Conservation (phyloP, 176 grass and related monocot species). For the Lolium rigidum region DNA sequence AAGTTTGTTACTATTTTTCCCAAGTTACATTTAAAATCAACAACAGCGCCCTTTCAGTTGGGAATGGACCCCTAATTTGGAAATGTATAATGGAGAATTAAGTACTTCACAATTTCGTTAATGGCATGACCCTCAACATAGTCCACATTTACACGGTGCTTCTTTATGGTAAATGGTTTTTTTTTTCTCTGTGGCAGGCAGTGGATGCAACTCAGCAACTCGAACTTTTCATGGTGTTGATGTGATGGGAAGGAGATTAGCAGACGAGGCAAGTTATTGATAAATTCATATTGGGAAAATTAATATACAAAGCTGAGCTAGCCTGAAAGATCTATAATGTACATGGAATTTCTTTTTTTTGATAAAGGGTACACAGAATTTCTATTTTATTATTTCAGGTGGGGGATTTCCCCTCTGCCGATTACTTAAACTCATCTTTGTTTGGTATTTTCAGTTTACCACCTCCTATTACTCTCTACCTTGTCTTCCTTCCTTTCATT, state of each 20-base stretch:
- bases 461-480: neutral
- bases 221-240: constrained; percentile 84
- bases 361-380: too few relatives aligned
- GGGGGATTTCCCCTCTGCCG: neutral
- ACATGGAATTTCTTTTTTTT: too few relatives aligned
- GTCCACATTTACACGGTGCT: neutral
- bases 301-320: neutral
- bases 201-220: constrained; percentile 68
- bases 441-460: neutral
- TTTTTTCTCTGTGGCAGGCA: constrained; percentile 55
- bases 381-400: neutral
- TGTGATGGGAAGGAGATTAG: constrained; percentile 92
- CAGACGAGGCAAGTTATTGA: constrained; percentile 65
- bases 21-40: constrained; percentile 1
- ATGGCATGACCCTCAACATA: neutral
- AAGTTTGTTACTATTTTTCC: neutral
- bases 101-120: constrained; percentile 3
- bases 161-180: neutral
- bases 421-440: neutral
- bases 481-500: neutral
- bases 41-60: constrained; percentile 2
- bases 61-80: constrained; percentile 6
- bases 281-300: constrained; percentile 34
- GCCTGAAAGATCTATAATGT: too few relatives aligned
- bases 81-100: constrained; percentile 3